phyloP scores from a whole-genome alignment of 108 stramenopile genomes.

The Chaetoceros tenuissimus region DNA sequence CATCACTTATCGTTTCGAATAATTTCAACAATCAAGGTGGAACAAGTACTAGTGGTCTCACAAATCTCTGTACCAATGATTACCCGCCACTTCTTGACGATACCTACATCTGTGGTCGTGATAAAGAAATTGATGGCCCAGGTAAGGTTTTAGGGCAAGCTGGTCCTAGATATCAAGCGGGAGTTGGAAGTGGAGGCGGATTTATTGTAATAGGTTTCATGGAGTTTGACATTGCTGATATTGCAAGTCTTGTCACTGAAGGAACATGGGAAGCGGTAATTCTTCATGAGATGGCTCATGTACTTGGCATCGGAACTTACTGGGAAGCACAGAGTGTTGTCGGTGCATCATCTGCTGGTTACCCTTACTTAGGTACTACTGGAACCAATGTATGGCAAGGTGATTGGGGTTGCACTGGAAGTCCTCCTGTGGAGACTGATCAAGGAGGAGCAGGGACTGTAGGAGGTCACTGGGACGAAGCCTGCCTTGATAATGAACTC shows the following conservation, averaged over 20 bases:
- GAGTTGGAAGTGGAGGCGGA: background rate
- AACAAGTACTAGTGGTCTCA: background rate
- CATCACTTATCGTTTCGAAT: constrained; percentile 9
- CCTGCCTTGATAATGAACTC: constrained; percentile 17
- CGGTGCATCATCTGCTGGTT: no score
- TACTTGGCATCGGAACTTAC: constrained; percentile 27
- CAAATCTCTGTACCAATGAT: constrained; percentile 2
- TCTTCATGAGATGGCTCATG: constrained; percentile 41
- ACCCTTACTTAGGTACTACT: background rate
- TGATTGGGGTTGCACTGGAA: constrained; percentile 2
- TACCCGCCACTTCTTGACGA: background rate
- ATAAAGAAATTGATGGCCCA: constrained; percentile 5
- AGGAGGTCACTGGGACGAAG: constrained; percentile 29
- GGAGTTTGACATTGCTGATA: constrained; percentile 10
- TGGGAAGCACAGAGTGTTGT: constrained; percentile 16
- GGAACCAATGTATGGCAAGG: constrained; percentile 14
- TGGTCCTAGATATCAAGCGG: constrained; percentile 6
- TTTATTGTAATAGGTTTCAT: constrained; percentile 5
- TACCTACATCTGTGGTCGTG: constrained; percentile 7
- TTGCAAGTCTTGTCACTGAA: background rate
- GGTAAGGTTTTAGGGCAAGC: constrained; percentile 7
- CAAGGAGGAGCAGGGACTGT: constrained; percentile 16
- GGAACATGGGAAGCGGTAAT: constrained; percentile 8
- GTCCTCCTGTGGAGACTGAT: constrained; percentile 22
- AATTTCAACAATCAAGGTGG: background rate